Evolutionary conservation across 306 rosid genomes (phyloP).

Genomic region (Geum urbanum): DNA sequence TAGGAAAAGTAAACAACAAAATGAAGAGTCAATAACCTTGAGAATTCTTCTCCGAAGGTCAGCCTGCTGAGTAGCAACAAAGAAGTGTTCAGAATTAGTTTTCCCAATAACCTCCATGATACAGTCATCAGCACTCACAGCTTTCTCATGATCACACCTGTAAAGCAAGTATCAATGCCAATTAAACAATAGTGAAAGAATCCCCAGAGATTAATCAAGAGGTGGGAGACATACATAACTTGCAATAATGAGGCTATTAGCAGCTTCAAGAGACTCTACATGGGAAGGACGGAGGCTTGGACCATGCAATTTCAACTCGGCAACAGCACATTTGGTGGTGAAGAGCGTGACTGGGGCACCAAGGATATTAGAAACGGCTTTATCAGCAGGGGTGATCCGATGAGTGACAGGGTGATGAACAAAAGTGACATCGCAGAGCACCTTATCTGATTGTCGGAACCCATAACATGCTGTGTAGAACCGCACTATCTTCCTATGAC

Average conservation of each 20-base stretch:
- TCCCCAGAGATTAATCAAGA: neutral
- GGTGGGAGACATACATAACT: slow-evolving; percentile 33
- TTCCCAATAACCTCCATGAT: slow-evolving; percentile 61
- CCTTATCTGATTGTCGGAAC: slow-evolving; percentile 65
- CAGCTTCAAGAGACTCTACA: slow-evolving; percentile 55
- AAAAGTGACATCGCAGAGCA: slow-evolving; percentile 76
- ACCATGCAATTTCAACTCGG: slow-evolving; percentile 70
- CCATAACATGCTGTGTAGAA: slow-evolving; percentile 71
- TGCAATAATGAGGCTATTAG: slow-evolving; percentile 49
- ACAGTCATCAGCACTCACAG: slow-evolving; percentile 52
- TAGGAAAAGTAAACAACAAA: neutral
- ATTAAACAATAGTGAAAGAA: slow-evolving; percentile 5
- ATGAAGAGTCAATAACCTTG: slow-evolving; percentile 37
- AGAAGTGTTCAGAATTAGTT: slow-evolving; percentile 69
- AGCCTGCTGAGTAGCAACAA: slow-evolving; percentile 71
- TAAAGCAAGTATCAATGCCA: slow-evolving; percentile 16
- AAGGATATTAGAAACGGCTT: slow-evolving; percentile 48
- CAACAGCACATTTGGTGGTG: slow-evolving; percentile 71
- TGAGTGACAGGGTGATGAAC: slow-evolving; percentile 61
- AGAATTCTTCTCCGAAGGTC: slow-evolving; percentile 53
- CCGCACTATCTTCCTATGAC: slow-evolving; percentile 62
- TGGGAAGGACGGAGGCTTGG: slow-evolving; percentile 45
- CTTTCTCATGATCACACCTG: slow-evolving; percentile 69
- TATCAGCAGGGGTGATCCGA: slow-evolving; percentile 64
- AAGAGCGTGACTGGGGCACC: slow-evolving; percentile 62